Evolutionary conservation across 257 asterid species (phyloP), one percentile per base, ranked within the genome.

Genomic region (Plantago elongata): DNA sequence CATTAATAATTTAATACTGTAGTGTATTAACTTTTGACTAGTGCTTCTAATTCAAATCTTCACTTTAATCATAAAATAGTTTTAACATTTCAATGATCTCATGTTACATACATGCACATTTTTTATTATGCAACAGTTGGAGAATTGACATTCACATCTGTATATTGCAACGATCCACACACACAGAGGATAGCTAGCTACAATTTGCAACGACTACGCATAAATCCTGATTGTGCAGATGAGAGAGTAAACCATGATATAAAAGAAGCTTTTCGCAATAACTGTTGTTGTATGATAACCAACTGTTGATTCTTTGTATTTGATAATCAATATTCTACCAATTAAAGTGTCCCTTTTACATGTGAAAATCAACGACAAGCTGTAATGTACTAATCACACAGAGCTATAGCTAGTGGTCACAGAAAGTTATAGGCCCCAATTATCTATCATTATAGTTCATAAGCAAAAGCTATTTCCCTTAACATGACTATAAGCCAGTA

Each of bases 381-480:
- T 50, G 64, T 8, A 64, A 62, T 34, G 59, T 54, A 65, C 55
- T 46, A 54, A 66, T 51, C 63, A 46, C 7, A 6, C 37, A 50
- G 56, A 65, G 22, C 61, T 34, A 34, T 34, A 34, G 8, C 7
- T 52, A 59, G 60, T 54, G 62, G 55, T 45, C 49, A 12, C 54
- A 27, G 45, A 50, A 59, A 64, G 68, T 56, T 63, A 56, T 14
- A 46, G 57, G 59, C 54, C 57, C 11, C 30, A 59, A 9, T 51
- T 50, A 45, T 50, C 60, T 40, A 27, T 34, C 40, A 38, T 50
- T n/a, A n/a, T n/a, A n/a, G n/a, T n/a, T n/a, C 51, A 57, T 57
- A 27, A 45, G 45, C 3, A 47, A 54, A 51, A 9, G 57, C 45
- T 29, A 38, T 15, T 52, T 17, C 14, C 38, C 43, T 54, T 9